Conservation (phyloP, 345 rosid genomes). For the Brassica nigra region DNA sequence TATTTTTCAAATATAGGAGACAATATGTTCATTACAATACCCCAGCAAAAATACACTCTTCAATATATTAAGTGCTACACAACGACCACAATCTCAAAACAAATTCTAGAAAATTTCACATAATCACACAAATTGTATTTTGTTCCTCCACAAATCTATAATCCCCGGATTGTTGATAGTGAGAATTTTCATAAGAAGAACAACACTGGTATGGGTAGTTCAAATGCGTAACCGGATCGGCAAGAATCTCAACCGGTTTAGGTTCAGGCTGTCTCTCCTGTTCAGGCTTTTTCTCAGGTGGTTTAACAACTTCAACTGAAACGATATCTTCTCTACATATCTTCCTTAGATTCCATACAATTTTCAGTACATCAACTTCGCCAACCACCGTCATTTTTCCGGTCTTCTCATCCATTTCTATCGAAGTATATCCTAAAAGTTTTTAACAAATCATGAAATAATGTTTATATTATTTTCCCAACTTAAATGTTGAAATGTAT, state of each 20-base stretch:
- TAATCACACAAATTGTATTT: slow-evolving; percentile 21
- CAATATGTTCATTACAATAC: background rate
- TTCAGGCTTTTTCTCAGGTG: background rate
- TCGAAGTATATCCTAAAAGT: slow-evolving; percentile 46
- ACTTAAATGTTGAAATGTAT: background rate
- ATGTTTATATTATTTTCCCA: background rate
- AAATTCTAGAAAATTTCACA: slow-evolving; percentile 13
- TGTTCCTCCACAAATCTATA: slow-evolving; percentile 14
- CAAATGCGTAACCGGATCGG: slow-evolving; percentile 14
- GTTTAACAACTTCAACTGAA: slow-evolving; percentile 49
- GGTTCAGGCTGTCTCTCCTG: slow-evolving; percentile 20
- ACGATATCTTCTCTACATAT: slow-evolving; percentile 48
- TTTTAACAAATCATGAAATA: background rate
- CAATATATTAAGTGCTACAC: background rate
- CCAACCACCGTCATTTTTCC: slow-evolving; percentile 60
- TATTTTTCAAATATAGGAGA: background rate
- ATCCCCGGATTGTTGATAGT: background rate
- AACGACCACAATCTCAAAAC: background rate
- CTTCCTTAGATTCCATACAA: slow-evolving; percentile 57
- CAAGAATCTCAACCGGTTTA: background rate
- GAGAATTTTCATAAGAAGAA: slow-evolving; percentile 4
- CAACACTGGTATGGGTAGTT: slow-evolving; percentile 8
- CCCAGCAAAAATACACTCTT: background rate
- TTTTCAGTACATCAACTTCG: slow-evolving; percentile 45
- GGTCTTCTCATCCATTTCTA: slow-evolving; percentile 58